Evolutionary conservation across 805 yeast genomes (phyloP), one percentile per base, ranked within the genome.

Genomic region (Teunomyces lycoperdinae): DNA sequence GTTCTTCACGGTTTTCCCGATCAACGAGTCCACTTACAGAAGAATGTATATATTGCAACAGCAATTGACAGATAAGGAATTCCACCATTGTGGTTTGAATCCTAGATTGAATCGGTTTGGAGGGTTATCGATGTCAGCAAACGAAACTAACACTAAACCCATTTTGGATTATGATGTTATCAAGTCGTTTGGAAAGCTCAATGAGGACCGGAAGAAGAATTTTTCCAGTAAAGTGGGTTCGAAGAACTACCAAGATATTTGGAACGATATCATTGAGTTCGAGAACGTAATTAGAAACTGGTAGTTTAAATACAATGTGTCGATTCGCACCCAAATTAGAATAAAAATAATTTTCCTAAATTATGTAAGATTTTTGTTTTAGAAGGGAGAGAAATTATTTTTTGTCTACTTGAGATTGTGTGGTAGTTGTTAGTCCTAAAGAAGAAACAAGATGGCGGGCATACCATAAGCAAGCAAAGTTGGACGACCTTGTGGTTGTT

Each of bases 21-120:
- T 90, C 9, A 70, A 78, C 35, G 98, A 94, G 61, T 68, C 80
- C 2, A 75, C 81, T 9, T 94, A 89, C 66, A 78, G 97, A 64
- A 74, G 95, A 49, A 73, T 94, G 60, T 88, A 87, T 59, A 84
- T 89, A 31, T 71, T 92, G 16, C 97, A 91, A 61, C 96, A 90
- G 64, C 97, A 90, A 57, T 68, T 94, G 44, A 77, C 78, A 32
- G 97, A 91, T 47, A 87, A 87, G 55, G 87, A 86, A 48, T 74
- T 73, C 33, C 90, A 86, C 52, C 66, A 71, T 48, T 84, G 87
- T 44, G 97, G 97, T 0, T 69, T 94, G 54, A 94, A 92, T 61
- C 96, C 96, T 2, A 76, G 79, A 52, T 70, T 81, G 74, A 85
- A 85, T 56, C 67, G 88, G 35, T 63, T 79, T 44, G 75, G 73